Base-by-base conservation (phyloP, 73 alveolate species). In the Paramecium pentaurelia region DNA sequence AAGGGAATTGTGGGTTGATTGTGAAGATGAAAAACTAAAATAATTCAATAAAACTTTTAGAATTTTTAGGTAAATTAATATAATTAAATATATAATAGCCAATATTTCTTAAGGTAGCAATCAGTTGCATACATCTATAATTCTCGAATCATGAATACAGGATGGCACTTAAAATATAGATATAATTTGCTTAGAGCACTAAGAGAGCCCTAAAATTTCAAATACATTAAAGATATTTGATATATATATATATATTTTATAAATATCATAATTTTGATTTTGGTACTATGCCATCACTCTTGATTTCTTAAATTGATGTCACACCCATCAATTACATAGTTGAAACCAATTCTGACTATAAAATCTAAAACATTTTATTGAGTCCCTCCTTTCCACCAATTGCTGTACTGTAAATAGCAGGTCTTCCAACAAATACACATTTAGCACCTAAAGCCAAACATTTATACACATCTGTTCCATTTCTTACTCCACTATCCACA, bases 401-500 rank as follows among this genome's bases (percentile, higher is more conserved):
- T 6, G 98, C 97, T 30, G 95, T 58, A 84, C 97, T 96, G 92
- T 96, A 96, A 14, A 95, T 60, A 11, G 77, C 94, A n/a, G 99
- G 97, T 92, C 99, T 87, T 22, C 99, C 99, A 18, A 97, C 28
- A 84, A 96, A 97, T 28, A 97, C 99, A 18, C 97, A 97, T 51
- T 84, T 71, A 10, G 99, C 99, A 16, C 99, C 99, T 28, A 97
- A 71, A 49, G 98, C 98, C 12, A 97, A 90, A 1, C 98, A 98
- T 83, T 97, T 97, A 45, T 94, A 77, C 5, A 95, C 97, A 92
- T 97, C 99, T 28, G 98, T 93, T 71, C 99, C 99, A 73, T 98
- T 93, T 90, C 99, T 96, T 28, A 97, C 95, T 28, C 99, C 99
- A 12, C 99, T 98, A 95, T 97, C 99, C 45, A 80, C 93, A 77